Conservation (phyloP, 2,329 filamentous ascomycete genomes). For the Penicillium griseofulvum region DNA sequence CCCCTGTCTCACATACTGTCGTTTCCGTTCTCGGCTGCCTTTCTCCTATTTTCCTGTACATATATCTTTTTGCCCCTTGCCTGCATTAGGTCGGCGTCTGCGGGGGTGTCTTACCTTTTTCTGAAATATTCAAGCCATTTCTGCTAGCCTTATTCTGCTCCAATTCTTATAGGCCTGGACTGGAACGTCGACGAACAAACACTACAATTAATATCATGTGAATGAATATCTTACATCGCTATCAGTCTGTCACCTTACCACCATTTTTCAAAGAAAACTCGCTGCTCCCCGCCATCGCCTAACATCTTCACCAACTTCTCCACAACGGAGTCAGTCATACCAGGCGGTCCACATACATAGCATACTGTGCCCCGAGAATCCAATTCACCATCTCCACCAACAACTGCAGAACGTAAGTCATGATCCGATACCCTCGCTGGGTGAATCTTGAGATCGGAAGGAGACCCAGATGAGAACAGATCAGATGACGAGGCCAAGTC, state of each 20-base stretch:
- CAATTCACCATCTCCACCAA: constrained; percentile 28
- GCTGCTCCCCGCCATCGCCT: constrained; percentile 44
- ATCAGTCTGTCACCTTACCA: constrained; percentile 47
- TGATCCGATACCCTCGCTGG: constrained; percentile 34
- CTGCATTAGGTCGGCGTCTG: constrained; percentile 23
- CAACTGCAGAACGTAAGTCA: constrained; percentile 38
- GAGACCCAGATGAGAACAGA: constrained; percentile 8
- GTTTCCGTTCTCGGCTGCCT: constrained; percentile 7
- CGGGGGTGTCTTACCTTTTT: constrained; percentile 15
- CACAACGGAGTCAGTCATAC: constrained; percentile 68
- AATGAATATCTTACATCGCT: neutral
- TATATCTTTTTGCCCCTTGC: constrained; percentile 19
- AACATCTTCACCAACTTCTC: constrained; percentile 37
- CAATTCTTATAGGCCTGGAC: neutral
- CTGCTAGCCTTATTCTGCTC: constrained; percentile 2
- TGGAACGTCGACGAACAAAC: neutral
- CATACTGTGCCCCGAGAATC: constrained; percentile 47
- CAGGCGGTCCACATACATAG: constrained; percentile 67
- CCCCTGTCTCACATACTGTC: constrained; percentile 16
- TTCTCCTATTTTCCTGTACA: constrained; percentile 17
- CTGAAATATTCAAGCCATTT: constrained; percentile 18
- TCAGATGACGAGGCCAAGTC: constrained; percentile 15
- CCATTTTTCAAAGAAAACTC: constrained; percentile 62
- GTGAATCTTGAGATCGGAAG: constrained; percentile 29
- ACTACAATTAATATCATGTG: neutral